Conservation (phyloP, 2,329 filamentous ascomycete species). For the Dothiorella sarmentorum region DNA sequence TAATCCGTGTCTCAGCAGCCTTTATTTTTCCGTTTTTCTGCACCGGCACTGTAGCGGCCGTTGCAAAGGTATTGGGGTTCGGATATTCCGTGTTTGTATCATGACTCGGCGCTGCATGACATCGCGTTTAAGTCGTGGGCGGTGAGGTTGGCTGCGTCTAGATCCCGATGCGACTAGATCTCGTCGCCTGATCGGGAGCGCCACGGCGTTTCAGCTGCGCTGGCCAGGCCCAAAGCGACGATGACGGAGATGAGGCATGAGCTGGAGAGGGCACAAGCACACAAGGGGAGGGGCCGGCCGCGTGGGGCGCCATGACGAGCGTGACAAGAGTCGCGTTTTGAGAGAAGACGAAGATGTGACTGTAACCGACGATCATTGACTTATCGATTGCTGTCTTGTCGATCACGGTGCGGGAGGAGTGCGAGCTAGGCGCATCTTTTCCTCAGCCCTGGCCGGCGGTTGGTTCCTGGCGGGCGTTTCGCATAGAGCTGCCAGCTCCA, state of each 20-base stretch:
- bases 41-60: neutral
- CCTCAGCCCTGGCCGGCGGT: slow-evolving; percentile 6
- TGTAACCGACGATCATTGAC: slow-evolving; percentile 25
- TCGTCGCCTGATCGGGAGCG: slow-evolving; percentile 18
- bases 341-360: slow-evolving; percentile 2
- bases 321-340: slow-evolving; percentile 3
- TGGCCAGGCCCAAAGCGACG: slow-evolving; percentile 5
- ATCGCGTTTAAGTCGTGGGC: slow-evolving; percentile 8
- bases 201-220: slow-evolving; percentile 17
- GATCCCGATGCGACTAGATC: slow-evolving; percentile 18
- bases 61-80: slow-evolving; percentile 8
- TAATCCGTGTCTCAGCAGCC: slow-evolving; percentile 13
- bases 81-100: slow-evolving; percentile 15
- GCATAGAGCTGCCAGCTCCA: slow-evolving; percentile 9
- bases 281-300: neutral
- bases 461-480: slow-evolving; percentile 6
- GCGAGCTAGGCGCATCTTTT: slow-evolving; percentile 5
- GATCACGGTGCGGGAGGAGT: slow-evolving; percentile 32
- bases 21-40: slow-evolving; percentile 17
- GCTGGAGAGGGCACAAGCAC: neutral
- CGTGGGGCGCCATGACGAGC: slow-evolving; percentile 11
- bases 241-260: slow-evolving; percentile 11
- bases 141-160: slow-evolving; percentile 7
- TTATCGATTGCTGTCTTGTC: slow-evolving; percentile 39
- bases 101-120: slow-evolving; percentile 11